Evolutionary conservation across 805 yeast genomes (phyloP), one percentile per base, ranked within the genome.

Genomic region (Candida verbasci): DNA sequence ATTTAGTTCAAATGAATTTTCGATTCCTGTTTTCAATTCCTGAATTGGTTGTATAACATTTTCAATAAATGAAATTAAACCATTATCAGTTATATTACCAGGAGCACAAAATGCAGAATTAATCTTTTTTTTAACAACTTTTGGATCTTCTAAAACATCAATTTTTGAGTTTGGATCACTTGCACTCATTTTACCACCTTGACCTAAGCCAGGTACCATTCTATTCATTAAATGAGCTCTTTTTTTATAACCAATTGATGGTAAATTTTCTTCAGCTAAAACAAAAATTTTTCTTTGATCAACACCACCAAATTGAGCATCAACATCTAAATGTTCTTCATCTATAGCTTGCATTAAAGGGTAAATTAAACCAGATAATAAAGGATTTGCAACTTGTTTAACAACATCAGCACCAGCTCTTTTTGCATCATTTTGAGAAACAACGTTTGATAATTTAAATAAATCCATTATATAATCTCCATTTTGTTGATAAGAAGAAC

Each of bases 381-480:
- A 74, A 26, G 99, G 98, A 62, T 89, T 89, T 24, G 86, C 80
- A 31, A 89, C 97, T 68, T 93, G 98, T 60, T 93, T 93, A 44
- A 93, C 99, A 38, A 93, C 99, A 63, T 93, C 99, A 9, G 99
- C 97, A 60, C 99, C 99, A 2, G 99, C 99, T 62, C 98, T 80
- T 68, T 86, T 86, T 42, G 97, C 96, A 58, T 89, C 97, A 58
- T 91, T 89, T 65, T 86, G 96, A 17, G 95, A 80, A 20, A 87
- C 96, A 31, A 68, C 59, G 60, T 91, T 93, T 31, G 94, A 74
- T 55, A 93, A 61, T 60, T 79, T 80, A 77, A 89, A 93, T 28
- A 93, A 64, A 55, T 93, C 99, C 80, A 93, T 58, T 7, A 95
- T 84, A 68, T 86, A 93, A 24, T 84, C 79, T 6, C 80, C 72